A percentile compares a stretch with the other conserved stretches of the same genome.
phyloP scores from a whole-genome alignment of 1,284 basidiomycete genomes.

The Ustilago loliicola region DNA sequence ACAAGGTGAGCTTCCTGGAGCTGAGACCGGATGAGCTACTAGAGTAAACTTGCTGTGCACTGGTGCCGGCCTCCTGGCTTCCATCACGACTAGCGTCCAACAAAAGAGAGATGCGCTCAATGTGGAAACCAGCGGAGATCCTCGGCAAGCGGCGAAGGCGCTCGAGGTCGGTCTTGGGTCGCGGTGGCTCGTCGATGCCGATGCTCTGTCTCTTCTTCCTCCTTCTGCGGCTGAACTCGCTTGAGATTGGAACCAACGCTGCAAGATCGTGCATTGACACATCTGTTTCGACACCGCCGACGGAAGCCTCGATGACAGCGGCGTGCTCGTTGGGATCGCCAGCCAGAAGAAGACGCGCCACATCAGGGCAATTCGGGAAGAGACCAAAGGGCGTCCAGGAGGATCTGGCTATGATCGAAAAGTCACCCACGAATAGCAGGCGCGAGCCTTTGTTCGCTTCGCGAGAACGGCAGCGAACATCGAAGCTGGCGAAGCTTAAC shows the following conservation, averaged over 20 bases:
- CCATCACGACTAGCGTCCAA: constrained; percentile 43
- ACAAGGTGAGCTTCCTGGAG: constrained; percentile 43
- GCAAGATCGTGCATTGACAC: constrained; percentile 32
- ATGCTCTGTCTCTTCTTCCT: constrained; percentile 23
- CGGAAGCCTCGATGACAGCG: constrained; percentile 37
- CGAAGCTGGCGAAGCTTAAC: constrained; percentile 38
- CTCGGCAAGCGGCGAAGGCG: constrained; percentile 37
- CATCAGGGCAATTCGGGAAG: constrained; percentile 24
- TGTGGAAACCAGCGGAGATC: constrained; percentile 44
- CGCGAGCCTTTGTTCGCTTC: constrained; percentile 13
- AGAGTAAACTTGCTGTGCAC: background rate
- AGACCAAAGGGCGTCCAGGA: constrained; percentile 67
- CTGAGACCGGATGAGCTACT: background rate
- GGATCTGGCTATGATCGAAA: constrained; percentile 36
- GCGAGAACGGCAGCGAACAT: constrained; percentile 37
- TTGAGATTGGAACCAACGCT: constrained; percentile 29
- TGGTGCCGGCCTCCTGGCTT: background rate
- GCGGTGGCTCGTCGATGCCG: constrained; percentile 26
- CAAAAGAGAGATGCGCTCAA: constrained; percentile 43
- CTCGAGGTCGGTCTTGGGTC: constrained; percentile 34
- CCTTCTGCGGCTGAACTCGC: constrained; percentile 25
- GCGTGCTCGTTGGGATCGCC: constrained; percentile 67
- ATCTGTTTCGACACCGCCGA: constrained; percentile 52
- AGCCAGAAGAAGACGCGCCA: constrained; percentile 36
- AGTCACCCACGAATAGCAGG: constrained; percentile 44